Evolutionary conservation across 306 rosid species (phyloP), one percentile per base, ranked within the genome.

Genomic region (Casuarina glauca): DNA sequence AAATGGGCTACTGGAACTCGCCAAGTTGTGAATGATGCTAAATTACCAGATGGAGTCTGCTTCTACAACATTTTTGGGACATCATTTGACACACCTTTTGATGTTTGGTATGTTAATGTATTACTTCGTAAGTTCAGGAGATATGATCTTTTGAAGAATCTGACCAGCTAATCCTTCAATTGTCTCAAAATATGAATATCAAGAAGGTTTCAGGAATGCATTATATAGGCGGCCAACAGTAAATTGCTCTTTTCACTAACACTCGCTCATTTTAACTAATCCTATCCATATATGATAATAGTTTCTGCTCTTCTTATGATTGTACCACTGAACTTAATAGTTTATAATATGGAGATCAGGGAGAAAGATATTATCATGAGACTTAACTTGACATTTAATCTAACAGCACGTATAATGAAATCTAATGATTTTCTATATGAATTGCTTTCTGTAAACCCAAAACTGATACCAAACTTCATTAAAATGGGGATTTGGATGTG

Each of bases 11-110:
- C 88, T 42, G 88, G 75, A 75, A 92, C 98, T 70, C 95, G 89
- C 63, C 84, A 86, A 83, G 81, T 92, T 80, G 57, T 86, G 44
- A 51, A 79, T 52, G 78, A 84, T 68, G 90, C 93, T 70, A 89
- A 82, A 83, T 84, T 94, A 69, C 98, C 97, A n/a, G 90, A 88
- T 57, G 88, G 93, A 52, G 84, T 94, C 82, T 32, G 81, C 88
- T 94, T 90, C 90, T 92, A 92, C 78, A 94, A 90, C 84, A 90
- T 94, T 72, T 92, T 92, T 81, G 98, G 98, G 68, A 86, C 87
- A 70, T 88, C 91, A 35, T 72, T 87, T 32, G 95, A 90, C 73
- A 92, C 97, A 15, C 98, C 97, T 71, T 92, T 88, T 72, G 96
- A 92, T 85, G 97, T 92, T 78, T 84, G 98, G 97, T 94, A 90